Conservation (phyloP, 1,284 basidiomycete genomes). For the Rhodotorula sp. region DNA sequence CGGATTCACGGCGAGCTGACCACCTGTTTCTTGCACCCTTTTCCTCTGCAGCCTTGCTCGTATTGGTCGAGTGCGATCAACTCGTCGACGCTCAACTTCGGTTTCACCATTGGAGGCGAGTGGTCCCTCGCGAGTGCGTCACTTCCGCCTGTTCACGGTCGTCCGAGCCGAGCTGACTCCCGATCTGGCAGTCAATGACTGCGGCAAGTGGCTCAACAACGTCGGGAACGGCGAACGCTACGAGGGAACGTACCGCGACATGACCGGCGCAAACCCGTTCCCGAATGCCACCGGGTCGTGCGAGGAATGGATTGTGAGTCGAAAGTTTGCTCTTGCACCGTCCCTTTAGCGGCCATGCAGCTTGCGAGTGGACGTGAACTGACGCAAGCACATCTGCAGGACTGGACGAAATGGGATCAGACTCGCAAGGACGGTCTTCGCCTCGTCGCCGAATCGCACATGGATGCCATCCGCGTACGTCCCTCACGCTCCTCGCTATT, state of each 20-base stretch:
- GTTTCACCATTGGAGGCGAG: conserved; percentile 77
- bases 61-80: conserved; percentile 64
- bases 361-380: not conserved
- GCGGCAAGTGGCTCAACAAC: conserved; percentile 46
- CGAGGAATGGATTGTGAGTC: conserved; percentile 39
- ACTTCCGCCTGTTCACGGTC: too few species aligned
- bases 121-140: conserved; percentile 61
- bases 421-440: conserved; percentile 64
- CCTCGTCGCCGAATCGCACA: conserved; percentile 69
- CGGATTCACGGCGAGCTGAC: too few species aligned
- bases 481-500: not conserved
- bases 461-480: conserved; percentile 61
- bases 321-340: conserved; percentile 29
- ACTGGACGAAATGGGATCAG: conserved; percentile 66
- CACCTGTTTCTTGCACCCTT: not conserved
- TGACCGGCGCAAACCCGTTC: conserved; percentile 18
- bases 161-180: too few species aligned
- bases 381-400: conserved; percentile 37
- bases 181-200: conserved; percentile 34
- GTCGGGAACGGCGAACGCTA: conserved; percentile 45
- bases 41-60: conserved; percentile 60
- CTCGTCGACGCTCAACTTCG: conserved; percentile 62
- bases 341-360: too few species aligned
- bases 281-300: not conserved
- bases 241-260: conserved; percentile 44